Base-by-base conservation (phyloP, 805 yeast genomes). In the Cyberlindnera lachancei region DNA sequence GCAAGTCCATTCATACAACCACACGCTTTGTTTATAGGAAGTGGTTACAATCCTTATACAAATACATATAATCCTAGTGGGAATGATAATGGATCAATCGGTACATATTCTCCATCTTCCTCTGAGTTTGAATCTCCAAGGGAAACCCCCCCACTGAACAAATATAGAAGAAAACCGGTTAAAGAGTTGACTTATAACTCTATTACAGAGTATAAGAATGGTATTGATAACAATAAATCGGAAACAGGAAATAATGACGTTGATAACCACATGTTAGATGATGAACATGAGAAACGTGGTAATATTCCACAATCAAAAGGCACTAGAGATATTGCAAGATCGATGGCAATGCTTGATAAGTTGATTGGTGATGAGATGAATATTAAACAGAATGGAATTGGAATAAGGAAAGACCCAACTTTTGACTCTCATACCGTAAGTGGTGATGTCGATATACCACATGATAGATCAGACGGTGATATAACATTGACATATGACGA, bases 61-160 rank as follows among this genome's bases (percentile, higher is more conserved):
- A n/a, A n/a, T n/a, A n/a, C n/a, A n/a, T n/a, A n/a, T 11, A 52
- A 49, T 23, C 53, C 56, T 3, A 58, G 58, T 25, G 51, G 51
- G 7, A 45, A n/a, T n/a, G n/a, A n/a, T n/a, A n/a, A 52, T 2
- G 61, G 63, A 12, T 61, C 68, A 2, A 64, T 66, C 25, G 71
- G 71, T 1, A 67, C 66, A 11, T 66, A 58, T 44, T 64, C 70
- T 3, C 70, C 71, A 14, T 60, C 66, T 6, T 62, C 68, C 3
- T 62, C 68, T 1, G 70, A 64, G 31, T 53, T 63, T 35, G 68
- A 61, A 22, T 59, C 66, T 7, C 67, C 67, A 7, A 57, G 52
- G 21, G 27, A 38, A 20, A 44, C 46, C 14, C 49, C 49, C 6
- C 41, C 46, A 11, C 27, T 39, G 25, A 35, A 33, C 7, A 40